Evolutionary conservation across 352 stramenopile species (phyloP).

Genomic region (Pythium aphanidermatum): DNA sequence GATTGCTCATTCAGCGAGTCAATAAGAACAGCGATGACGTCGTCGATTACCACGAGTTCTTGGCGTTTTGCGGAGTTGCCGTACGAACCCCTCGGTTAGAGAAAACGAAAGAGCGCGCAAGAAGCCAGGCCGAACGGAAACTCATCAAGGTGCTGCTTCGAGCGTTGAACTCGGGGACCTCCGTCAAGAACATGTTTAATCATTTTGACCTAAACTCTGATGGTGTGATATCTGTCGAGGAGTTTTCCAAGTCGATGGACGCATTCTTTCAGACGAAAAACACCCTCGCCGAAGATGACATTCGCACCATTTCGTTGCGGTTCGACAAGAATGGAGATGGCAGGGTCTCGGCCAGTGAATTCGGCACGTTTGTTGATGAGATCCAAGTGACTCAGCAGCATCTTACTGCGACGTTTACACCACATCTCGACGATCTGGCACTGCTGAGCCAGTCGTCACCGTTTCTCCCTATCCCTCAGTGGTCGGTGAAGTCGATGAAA

Average conservation of each 20-base stretch:
- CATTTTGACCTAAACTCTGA: conserved; percentile 68
- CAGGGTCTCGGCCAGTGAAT: conserved; percentile 48
- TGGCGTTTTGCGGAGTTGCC: conserved; percentile 41
- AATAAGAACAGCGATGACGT: conserved; percentile 53
- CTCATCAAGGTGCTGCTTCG: conserved; percentile 57
- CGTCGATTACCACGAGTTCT: conserved; percentile 69
- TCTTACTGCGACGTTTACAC: conserved; percentile 6
- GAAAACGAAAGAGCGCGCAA: conserved; percentile 12
- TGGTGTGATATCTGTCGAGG: conserved; percentile 40
- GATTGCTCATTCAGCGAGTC: conserved; percentile 37
- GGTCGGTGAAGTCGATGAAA: conserved; percentile 26
- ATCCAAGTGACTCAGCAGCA: conserved; percentile 20
- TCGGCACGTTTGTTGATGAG: conserved; percentile 45
- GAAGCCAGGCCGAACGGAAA: conserved; percentile 35
- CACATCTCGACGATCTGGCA: neutral
- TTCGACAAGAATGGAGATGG: conserved; percentile 62
- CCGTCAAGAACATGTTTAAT: conserved; percentile 58
- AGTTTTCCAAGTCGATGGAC: conserved; percentile 55
- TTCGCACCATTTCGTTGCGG: conserved; percentile 25
- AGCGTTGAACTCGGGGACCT: conserved; percentile 38
- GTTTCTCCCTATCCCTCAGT: conserved; percentile 18
- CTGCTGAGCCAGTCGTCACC: neutral
- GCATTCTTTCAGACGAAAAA: conserved; percentile 33
- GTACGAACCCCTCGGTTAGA: conserved; percentile 13
- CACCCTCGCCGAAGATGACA: conserved; percentile 31